phyloP scores from a whole-genome alignment of 2,329 filamentous ascomycete genomes.

The Talaromyces sp. region DNA sequence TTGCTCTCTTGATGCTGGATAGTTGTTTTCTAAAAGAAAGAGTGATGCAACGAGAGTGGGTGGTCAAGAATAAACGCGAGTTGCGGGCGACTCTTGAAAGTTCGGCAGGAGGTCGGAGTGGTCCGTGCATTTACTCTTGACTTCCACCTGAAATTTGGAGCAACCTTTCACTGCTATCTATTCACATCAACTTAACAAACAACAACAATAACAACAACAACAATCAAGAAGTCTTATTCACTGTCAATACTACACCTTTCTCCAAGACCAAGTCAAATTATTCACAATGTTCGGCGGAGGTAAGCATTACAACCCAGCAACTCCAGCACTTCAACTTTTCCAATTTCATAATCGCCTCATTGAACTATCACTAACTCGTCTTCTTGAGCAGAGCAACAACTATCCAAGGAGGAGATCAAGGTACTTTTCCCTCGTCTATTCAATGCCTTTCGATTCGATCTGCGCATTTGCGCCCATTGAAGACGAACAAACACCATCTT shows the following conservation, averaged over 20 bases:
- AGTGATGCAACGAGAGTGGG: constrained; percentile 12
- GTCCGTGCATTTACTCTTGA: constrained; percentile 17
- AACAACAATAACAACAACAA: background rate
- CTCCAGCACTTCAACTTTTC: background rate
- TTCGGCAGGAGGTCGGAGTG: constrained; percentile 18
- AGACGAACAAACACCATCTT: background rate
- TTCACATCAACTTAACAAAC: background rate
- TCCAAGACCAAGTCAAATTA: background rate
- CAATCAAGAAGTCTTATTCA: no score
- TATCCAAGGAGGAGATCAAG: constrained; percentile 47
- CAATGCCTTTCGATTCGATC: background rate
- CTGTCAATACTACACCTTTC: no score
- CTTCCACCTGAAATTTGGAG: constrained; percentile 7
- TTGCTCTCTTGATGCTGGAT: background rate
- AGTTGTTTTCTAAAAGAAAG: background rate
- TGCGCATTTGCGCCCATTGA: background rate
- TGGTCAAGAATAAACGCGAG: constrained; percentile 16
- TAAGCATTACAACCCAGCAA: background rate
- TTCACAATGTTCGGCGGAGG: constrained; percentile 18
- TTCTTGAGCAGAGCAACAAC: constrained; percentile 37
- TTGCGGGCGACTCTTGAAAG: constrained; percentile 16
- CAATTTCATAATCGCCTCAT: background rate
- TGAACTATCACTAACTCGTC: background rate
- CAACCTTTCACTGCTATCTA: constrained; percentile 1
- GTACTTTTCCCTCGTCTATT: constrained; percentile 24